These are phyloP conservation scores for Dendrobium nobile DNA, from an alignment of 106 monocot species.

Conservation along the genomic window DNA sequence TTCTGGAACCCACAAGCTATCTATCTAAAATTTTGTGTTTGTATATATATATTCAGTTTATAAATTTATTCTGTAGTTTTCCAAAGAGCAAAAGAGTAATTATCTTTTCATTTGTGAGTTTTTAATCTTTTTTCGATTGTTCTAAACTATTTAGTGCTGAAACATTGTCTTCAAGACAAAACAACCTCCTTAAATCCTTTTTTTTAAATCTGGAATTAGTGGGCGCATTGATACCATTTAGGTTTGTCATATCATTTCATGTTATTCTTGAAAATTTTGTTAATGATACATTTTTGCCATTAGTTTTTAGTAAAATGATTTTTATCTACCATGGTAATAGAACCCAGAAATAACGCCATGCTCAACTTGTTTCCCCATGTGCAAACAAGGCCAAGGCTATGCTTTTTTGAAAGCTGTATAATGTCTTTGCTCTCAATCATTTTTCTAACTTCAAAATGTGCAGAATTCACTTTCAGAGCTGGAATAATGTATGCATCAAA, in stretches of 20 bases:
- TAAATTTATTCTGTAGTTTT: not conserved
- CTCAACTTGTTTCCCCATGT: not conserved
- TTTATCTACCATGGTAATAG: too few species aligned
- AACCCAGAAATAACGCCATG: too few species aligned
- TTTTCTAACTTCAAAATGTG: slow-evolving; percentile 44
- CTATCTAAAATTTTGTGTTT: too few species aligned
- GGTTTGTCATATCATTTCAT: not conserved
- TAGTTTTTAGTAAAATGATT: not conserved
- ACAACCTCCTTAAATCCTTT: not conserved
- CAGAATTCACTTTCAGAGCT: slow-evolving; percentile 83
- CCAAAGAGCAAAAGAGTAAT: not conserved
- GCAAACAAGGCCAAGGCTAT: not conserved
- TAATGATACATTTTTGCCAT: not conserved
- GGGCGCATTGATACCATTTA: not conserved
- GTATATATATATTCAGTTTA: too few species aligned
- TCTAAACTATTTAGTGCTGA: not conserved
- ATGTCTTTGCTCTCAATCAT: not conserved
- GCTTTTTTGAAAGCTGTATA: not conserved
- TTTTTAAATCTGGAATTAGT: not conserved
- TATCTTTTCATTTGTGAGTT: not conserved
- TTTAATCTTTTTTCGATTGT: not conserved
- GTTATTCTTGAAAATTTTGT: not conserved
- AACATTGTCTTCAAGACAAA: not conserved
- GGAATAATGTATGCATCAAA: slow-evolving; percentile 84
- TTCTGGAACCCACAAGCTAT: too few species aligned